Evolutionary conservation across 805 yeast species (phyloP).

Genomic region (Candida xyloterini): DNA sequence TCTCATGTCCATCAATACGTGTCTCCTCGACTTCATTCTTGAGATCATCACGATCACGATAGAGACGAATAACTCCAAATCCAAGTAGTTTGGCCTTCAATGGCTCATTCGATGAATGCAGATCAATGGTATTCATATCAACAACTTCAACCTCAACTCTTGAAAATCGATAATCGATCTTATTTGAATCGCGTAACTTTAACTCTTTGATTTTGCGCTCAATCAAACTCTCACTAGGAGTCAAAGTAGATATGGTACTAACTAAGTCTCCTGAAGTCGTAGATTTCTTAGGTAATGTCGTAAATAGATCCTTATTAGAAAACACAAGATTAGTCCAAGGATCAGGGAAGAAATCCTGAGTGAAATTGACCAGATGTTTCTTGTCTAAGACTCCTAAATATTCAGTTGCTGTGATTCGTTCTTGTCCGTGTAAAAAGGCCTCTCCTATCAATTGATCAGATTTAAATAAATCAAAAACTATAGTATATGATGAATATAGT

Average conservation of each 20-base stretch:
- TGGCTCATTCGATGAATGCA: constrained; percentile 34
- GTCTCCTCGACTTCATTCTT: constrained; percentile 17
- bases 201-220: constrained; percentile 14
- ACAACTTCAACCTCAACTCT: constrained; percentile 31
- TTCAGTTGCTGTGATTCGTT: constrained; percentile 15
- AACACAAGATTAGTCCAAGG: constrained; percentile 25
- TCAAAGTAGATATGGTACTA: constrained; percentile 3
- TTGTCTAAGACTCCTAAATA: constrained; percentile 17
- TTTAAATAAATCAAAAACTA: constrained; percentile 29
- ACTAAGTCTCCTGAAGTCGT: constrained; percentile 8
- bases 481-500: constrained; percentile 19
- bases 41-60: constrained; percentile 45
- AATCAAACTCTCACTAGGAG: constrained; percentile 6
- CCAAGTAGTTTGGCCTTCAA: constrained; percentile 66
- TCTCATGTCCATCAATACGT: constrained; percentile 45
- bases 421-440: constrained; percentile 13
- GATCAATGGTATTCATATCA: constrained; percentile 25
- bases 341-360: constrained; percentile 22
- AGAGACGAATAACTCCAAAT: constrained; percentile 69
- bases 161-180: constrained; percentile 36
- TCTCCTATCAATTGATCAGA: constrained; percentile 25
- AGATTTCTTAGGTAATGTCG: constrained; percentile 9
- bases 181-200: constrained; percentile 2
- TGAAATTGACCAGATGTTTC: constrained; percentile 19
- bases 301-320: constrained; percentile 20